phyloP scores from a whole-genome alignment of 371 early-diverging fungal genomes.

The Rhizopus delemar region DNA sequence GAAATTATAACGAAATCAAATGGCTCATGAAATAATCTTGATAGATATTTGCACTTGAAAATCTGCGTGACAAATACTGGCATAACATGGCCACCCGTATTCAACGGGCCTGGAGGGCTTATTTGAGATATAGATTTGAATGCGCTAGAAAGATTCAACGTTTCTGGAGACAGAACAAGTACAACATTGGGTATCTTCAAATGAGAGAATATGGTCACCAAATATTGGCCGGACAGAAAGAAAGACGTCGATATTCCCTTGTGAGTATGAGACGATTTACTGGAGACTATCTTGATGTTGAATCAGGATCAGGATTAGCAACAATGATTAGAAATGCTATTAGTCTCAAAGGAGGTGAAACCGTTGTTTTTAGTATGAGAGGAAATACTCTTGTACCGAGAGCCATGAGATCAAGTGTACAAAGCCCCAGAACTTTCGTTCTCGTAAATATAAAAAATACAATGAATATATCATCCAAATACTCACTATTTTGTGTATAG shows the following conservation, averaged over 20 bases:
- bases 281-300: constrained; percentile 90
- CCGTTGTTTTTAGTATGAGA: constrained; percentile 67
- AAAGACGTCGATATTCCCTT: constrained; percentile 86
- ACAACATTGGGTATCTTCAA: constrained; percentile 86
- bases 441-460: constrained; percentile 39
- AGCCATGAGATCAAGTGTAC: constrained; percentile 77
- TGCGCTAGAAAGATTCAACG: constrained; percentile 80
- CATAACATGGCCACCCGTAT: constrained; percentile 95
- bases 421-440: constrained; percentile 74
- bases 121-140: constrained; percentile 71
- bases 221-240: constrained; percentile 87
- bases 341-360: constrained; percentile 56
- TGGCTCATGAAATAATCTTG: no score
- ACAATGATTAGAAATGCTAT: constrained; percentile 67
- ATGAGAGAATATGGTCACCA: constrained; percentile 92
- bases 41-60: constrained; percentile 87
- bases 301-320: constrained; percentile 65
- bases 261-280: constrained; percentile 82
- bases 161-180: constrained; percentile 87
- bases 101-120: constrained; percentile 88
- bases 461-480: not conserved
- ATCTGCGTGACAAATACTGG: constrained; percentile 92
- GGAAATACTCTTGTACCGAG: constrained; percentile 74
- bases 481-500: constrained; percentile 19
- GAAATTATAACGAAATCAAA: no score